A percentile compares a stretch with the other conserved stretches of the same genome.
These are phyloP conservation scores for Boletellus sp. DNA, from an alignment of 1,284 basidiomycete species.

Conservation along the genomic window DNA sequence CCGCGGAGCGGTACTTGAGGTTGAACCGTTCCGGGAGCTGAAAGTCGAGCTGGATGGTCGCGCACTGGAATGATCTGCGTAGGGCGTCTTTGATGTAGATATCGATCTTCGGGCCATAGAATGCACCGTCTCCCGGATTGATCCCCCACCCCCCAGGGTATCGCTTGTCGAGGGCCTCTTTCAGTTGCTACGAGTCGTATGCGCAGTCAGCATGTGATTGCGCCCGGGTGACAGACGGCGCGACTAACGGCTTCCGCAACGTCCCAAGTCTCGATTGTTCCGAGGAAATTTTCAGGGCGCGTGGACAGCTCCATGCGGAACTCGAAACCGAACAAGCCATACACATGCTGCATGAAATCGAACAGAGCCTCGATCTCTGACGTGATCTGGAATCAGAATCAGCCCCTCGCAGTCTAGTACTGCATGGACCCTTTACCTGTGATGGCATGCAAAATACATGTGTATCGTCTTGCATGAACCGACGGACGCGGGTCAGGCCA, in stretches of 20 bases:
- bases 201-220: conserved; percentile 8
- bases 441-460: conserved; percentile 97
- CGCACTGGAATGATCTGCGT: conserved; percentile 93
- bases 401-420: neutral
- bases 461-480: conserved; percentile 98
- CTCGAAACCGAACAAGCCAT: conserved; percentile 96
- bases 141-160: conserved; percentile 91
- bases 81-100: conserved; percentile 95
- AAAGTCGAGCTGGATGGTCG: conserved; percentile 99
- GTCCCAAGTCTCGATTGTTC: conserved; percentile 88
- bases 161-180: conserved; percentile 79
- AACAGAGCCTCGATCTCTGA: conserved; percentile 86
- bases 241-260: conserved; percentile 71
- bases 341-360: conserved; percentile 93
- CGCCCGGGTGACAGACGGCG: neutral
- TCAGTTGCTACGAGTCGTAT: conserved; percentile 64
- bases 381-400: conserved; percentile 58
- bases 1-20: conserved; percentile 84
- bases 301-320: conserved; percentile 96
- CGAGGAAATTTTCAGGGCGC: conserved; percentile 92
- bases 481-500: conserved; percentile 88
- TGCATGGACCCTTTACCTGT: conserved; percentile 49
- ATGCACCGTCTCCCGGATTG: conserved; percentile 96
- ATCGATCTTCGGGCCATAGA: conserved; percentile 97
- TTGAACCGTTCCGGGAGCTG: conserved; percentile 98